Evolutionary conservation across 139 green algal species (phyloP), one percentile per base, ranked within the genome.

Genomic region (Gonium pectorale): DNA sequence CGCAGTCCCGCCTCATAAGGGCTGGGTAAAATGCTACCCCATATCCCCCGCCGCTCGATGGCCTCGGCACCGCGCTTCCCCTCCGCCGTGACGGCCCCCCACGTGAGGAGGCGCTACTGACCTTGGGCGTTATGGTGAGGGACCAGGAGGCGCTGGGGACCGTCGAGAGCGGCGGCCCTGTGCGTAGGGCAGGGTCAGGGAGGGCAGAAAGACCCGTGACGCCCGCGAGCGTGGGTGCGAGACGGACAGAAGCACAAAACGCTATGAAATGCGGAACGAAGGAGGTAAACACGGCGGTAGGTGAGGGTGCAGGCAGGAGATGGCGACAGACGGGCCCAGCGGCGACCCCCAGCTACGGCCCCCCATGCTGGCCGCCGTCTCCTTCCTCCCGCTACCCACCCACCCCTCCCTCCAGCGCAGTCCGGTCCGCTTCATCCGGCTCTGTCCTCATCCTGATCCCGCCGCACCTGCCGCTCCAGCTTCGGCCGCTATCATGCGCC

Each of bases 401-500:
- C 6, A 7, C n/a, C n/a, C 62, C n/a, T 68, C 62, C 62, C n/a
- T 19, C 29, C 11, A 29, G n/a, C 62, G 31, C 35, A 54, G 72
- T 84, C 89, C 27, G 41, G 29, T 66, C 29, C 31, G n/a, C n/a
- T n/a, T n/a, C n/a, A n/a, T n/a, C n/a, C n/a, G n/a, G n/a, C n/a
- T n/a, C n/a, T n/a, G 44, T 37, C 24, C 77, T 15, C 54, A 24
- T 21, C 54, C 54, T 4, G 29, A 27, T 6, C 24, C 79, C 27
- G 93, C 84, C 35, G 77, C 59, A 79, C 94, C 94, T 69, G 75
- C 51, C 1, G 92, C 79, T 9, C 89, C 91, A 5, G 63, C 51
- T 62, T 97, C 95, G 29, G 73, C 44, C 7, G 90, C 83, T 27
- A 95, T 78, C 46, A 94, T 89, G 72, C 33, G 31, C 81, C 94